Evolutionary conservation across 306 rosid species (phyloP), one percentile per base, ranked within the genome.

Genomic region (Trifolium fragiferum): DNA sequence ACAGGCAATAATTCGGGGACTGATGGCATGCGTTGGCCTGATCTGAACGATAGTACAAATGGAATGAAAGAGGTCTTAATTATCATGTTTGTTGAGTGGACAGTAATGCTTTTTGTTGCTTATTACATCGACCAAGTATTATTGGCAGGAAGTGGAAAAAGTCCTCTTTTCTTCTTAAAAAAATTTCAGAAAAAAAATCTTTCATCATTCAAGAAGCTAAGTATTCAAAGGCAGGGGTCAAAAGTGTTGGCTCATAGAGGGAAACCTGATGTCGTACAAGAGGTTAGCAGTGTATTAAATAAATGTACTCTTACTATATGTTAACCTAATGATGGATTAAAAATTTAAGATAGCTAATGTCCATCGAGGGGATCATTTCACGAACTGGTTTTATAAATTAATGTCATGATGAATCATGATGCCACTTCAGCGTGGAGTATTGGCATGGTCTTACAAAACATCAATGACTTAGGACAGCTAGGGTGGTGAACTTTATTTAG

Each of bases 41-140:
- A 90, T 79, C 78, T 93, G 78, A 88, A 75, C 70, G 83, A 84
- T 44, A 74, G 82, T 21, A 3, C 72, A 35, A 84, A 80, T 76
- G 96, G 97, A 74, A 88, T 93, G 92, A 78, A 23, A 61, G 93
- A 85, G 27, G 85, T 90, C 68, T 51, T 93, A 68, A 86, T 85
- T 8, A 84, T 90, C 66, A 89, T 90, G 97, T 19, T 46, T 65
- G 55, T 82, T 19, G 98, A 93, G 86, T 93, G 98, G 98, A 35
- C 82, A 15, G 10, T 78, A 57, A 51, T 85, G 60, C 70, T 93
- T 73, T 43, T 86, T 43, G 76, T 72, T 81, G 93, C 92, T 65
- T 89, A 79, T 83, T 88, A 84, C 75, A 8, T 84, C 1, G 96
- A 93, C 77, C 90, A 89, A 86, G 80, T 86, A 73, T 37, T 67